phyloP scores from a whole-genome alignment of 306 rosid species.

The Cyamopsis tetragonoloba region DNA sequence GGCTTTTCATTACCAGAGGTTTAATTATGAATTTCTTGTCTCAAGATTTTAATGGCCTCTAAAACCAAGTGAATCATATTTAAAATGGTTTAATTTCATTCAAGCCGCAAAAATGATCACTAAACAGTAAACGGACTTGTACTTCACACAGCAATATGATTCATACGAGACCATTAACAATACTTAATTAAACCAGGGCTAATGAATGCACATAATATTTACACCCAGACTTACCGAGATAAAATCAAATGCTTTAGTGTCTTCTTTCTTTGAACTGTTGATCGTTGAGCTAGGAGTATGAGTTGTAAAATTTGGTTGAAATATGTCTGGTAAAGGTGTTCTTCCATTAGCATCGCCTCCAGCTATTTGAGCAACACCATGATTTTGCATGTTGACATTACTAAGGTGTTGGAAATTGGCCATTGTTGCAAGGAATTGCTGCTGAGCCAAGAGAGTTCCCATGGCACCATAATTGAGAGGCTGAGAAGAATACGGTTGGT shows the following conservation, averaged over 20 bases:
- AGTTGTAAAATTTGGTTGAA: conserved; percentile 61
- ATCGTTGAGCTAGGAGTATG: conserved; percentile 54
- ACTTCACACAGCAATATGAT: conserved; percentile 18
- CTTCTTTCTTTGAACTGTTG: conserved; percentile 85
- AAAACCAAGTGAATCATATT: background rate
- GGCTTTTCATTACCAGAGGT: background rate
- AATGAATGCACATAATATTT: background rate
- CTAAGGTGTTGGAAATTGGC: conserved; percentile 72
- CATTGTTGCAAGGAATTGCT: conserved; percentile 78
- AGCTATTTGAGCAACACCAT: conserved; percentile 41
- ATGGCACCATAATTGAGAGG: conserved; percentile 70
- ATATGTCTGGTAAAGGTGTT: conserved; percentile 77
- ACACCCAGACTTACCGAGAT: conserved; percentile 71
- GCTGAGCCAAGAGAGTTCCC: conserved; percentile 78
- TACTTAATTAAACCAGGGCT: conserved; percentile 10
- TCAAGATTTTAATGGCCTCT: background rate
- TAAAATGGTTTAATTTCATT: background rate
- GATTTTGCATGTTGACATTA: conserved; percentile 51
- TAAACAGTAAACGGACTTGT: background rate
- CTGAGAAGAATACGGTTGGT: conserved; percentile 69
- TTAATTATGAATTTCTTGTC: conserved; percentile 2
- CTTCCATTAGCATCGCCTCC: conserved; percentile 57
- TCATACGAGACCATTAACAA: conserved; percentile 23
- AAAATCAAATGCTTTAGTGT: conserved; percentile 87
- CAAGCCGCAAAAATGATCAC: conserved; percentile 6